These are phyloP conservation scores for Phytophthora chlamydospora DNA, from an alignment of 352 stramenopile genomes.

Conservation along the genomic window DNA sequence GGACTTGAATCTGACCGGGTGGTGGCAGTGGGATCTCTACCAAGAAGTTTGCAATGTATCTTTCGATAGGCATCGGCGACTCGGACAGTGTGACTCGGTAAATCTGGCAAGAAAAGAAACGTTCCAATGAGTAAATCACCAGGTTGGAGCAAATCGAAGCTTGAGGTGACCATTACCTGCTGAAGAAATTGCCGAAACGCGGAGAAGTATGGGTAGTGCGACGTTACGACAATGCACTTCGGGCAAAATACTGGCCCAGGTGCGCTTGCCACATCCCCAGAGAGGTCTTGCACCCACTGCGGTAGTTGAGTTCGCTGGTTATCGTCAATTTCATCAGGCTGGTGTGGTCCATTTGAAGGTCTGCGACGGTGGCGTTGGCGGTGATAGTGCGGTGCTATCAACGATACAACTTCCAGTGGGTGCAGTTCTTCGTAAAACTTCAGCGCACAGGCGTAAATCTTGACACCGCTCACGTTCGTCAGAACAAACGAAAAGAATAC, in stretches of 20 bases:
- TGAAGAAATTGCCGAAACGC: conserved; percentile 96
- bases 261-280: conserved; percentile 43
- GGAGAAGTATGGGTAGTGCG: conserved; percentile 96
- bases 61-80: conserved; percentile 94
- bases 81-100: conserved; percentile 85
- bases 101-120: conserved; percentile 42
- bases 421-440: conserved; percentile 86
- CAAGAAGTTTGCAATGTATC: conserved; percentile 98
- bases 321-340: conserved; percentile 48
- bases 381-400: conserved; percentile 61
- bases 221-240: conserved; percentile 94
- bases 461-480: conserved; percentile 80
- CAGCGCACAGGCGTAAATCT: conserved; percentile 82
- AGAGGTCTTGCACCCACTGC: conserved; percentile 78
- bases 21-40: conserved; percentile 95
- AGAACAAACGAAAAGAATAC: conserved; percentile 88
- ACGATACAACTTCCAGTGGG: conserved; percentile 78
- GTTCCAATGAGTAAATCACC: conserved; percentile 1
- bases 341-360: conserved; percentile 17
- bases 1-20: conserved; percentile 90
- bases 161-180: conserved; percentile 60
- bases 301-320: conserved; percentile 60
- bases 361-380: conserved; percentile 39
- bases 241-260: conserved; percentile 87
- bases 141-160: not conserved